Evolutionary conservation across 1,284 basidiomycete genomes (phyloP).

Genomic region (Irpex sp.): DNA sequence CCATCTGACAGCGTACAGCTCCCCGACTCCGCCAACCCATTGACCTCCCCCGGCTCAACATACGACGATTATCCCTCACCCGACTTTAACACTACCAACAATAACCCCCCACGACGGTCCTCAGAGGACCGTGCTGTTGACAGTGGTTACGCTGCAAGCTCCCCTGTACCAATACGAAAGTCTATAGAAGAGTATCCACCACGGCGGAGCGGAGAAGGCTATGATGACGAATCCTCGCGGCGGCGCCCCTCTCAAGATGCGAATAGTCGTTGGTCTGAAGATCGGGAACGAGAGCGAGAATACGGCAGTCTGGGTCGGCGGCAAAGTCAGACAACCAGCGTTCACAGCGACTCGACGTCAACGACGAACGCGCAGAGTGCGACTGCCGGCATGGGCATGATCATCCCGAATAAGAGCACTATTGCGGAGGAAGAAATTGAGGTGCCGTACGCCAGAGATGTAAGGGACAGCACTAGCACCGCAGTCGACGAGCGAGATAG

Average conservation of each 20-base stretch:
- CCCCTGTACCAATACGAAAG: slow-evolving; percentile 25
- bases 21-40: slow-evolving; percentile 13
- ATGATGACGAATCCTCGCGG: slow-evolving; percentile 25
- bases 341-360: slow-evolving; percentile 52
- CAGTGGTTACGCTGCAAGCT: slow-evolving; percentile 50
- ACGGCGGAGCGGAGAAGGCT: slow-evolving; percentile 28
- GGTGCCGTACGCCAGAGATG: slow-evolving; percentile 81
- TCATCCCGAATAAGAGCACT: slow-evolving; percentile 93
- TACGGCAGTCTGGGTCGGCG: slow-evolving; percentile 36
- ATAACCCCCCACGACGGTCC: slow-evolving; percentile 31
- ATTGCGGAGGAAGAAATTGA: slow-evolving; percentile 95
- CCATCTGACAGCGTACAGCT: slow-evolving; percentile 10
- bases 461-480: slow-evolving; percentile 51
- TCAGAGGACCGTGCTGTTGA: slow-evolving; percentile 49
- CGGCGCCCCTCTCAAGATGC: slow-evolving; percentile 48
- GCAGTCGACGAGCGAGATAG: slow-evolving; percentile 41
- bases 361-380: slow-evolving; percentile 59
- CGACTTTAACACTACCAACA: slow-evolving; percentile 46
- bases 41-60: slow-evolving; percentile 46
- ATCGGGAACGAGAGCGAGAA: slow-evolving; percentile 32
- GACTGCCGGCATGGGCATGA: slow-evolving; percentile 73
- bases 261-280: slow-evolving; percentile 37
- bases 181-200: slow-evolving; percentile 34
- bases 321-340: slow-evolving; percentile 51
- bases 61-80: slow-evolving; percentile 71